Evolutionary conservation across 2,329 filamentous ascomycete species (phyloP).

Genomic region (Penicillium sp.): DNA sequence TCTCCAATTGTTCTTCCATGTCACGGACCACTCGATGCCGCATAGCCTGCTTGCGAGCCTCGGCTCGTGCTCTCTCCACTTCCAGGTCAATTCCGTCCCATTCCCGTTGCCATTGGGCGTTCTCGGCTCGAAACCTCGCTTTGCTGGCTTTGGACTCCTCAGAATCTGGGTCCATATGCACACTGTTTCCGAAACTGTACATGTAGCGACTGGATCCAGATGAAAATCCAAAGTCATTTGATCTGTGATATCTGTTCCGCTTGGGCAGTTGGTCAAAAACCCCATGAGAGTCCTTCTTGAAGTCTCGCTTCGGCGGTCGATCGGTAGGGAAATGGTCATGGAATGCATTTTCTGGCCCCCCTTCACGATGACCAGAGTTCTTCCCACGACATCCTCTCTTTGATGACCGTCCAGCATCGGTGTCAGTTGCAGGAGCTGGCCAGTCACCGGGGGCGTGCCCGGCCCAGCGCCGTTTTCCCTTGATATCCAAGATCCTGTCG

Average conservation of each 20-base stretch:
- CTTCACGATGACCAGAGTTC: no score
- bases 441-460: not conserved
- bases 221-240: not conserved
- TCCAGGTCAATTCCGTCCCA: conserved; percentile 9
- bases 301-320: not conserved
- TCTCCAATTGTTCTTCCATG: conserved; percentile 6
- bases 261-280: not conserved
- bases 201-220: conserved; percentile 18
- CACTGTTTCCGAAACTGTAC: conserved; percentile 32
- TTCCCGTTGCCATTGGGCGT: conserved; percentile 10
- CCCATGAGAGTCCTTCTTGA: not conserved
- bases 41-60: conserved; percentile 14
- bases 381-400: not conserved
- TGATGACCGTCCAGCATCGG: not conserved
- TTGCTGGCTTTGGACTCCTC: conserved; percentile 23
- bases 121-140: conserved; percentile 6
- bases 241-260: not conserved
- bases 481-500: not conserved
- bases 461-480: not conserved
- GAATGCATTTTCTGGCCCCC: no score
- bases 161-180: conserved; percentile 32
- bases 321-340: not conserved
- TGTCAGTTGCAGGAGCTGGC: not conserved
- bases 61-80: conserved; percentile 6
- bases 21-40: conserved; percentile 12